Percentiles rank a stretch among this genome's conserved stretches.
Conservation (phyloP, 805 yeast genomes). For the Dipodascus geniculatus region DNA sequence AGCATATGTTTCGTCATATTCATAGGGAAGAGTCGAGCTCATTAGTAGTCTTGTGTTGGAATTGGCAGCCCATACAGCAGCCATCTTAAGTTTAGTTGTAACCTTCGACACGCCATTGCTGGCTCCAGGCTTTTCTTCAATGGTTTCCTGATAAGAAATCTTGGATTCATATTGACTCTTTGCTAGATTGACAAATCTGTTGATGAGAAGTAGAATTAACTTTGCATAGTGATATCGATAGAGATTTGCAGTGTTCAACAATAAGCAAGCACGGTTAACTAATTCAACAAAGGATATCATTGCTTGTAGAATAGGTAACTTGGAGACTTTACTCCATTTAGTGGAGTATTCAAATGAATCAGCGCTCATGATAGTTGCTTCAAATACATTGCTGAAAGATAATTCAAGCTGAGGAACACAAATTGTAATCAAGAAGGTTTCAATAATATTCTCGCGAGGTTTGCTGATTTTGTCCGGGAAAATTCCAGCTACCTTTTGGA, state of each 20-base stretch:
- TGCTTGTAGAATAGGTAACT: constrained; percentile 27
- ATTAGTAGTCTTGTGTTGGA: not conserved
- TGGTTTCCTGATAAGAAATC: constrained; percentile 8
- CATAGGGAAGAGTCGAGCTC: not conserved
- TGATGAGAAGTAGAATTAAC: constrained; percentile 20
- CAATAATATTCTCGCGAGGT: constrained; percentile 35
- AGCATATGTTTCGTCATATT: not conserved
- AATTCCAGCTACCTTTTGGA: constrained; percentile 42
- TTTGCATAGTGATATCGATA: constrained; percentile 45
- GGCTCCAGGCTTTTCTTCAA: constrained; percentile 4
- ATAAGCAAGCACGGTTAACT: constrained; percentile 36
- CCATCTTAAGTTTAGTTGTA: constrained; percentile 1
- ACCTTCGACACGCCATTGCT: not conserved
- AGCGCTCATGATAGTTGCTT: constrained; percentile 31
- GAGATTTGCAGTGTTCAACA: constrained; percentile 48
- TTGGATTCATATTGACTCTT: constrained; percentile 8
- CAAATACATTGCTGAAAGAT: constrained; percentile 42
- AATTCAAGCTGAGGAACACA: constrained; percentile 55
- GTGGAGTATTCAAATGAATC: constrained; percentile 28
- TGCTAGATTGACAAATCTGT: constrained; percentile 13
- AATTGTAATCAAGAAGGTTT: constrained; percentile 48
- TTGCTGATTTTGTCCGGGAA: constrained; percentile 22
- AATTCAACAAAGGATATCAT: constrained; percentile 37
- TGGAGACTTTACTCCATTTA: constrained; percentile 20
- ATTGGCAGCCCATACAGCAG: constrained; percentile 7